These are phyloP conservation scores for Pochonia chlamydosporia DNA, from an alignment of 2,329 filamentous ascomycete species.

Conservation along the genomic window DNA sequence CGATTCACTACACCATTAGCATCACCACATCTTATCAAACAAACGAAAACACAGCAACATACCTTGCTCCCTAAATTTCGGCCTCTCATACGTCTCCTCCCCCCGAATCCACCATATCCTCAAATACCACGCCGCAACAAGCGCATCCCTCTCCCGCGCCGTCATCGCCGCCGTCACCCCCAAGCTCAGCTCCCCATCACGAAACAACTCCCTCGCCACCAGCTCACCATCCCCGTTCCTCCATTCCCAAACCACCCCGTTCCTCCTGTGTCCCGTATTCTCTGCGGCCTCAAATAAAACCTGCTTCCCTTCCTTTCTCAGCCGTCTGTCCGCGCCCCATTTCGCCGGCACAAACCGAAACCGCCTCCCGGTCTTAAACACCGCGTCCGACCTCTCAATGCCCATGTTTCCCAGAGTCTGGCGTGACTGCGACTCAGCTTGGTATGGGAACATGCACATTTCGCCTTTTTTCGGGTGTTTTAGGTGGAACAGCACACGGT, in stretches of 20 bases:
- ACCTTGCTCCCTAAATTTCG: too few relatives aligned
- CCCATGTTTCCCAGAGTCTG: background rate
- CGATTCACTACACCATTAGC: too few relatives aligned
- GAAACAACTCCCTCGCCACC: background rate
- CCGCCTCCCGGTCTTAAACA: background rate
- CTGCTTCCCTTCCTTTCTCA: background rate
- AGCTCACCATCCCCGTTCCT: background rate
- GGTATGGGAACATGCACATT: background rate
- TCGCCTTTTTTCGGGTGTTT: background rate
- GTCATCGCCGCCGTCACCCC: background rate
- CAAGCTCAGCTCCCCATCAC: background rate
- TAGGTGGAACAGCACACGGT: background rate
- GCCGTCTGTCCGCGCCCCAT: background rate
- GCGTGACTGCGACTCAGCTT: background rate
- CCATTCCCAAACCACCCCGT: background rate
- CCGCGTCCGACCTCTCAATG: background rate
- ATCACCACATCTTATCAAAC: too few relatives aligned
- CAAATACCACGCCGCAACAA: background rate
- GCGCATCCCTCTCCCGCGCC: background rate
- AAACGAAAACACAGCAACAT: too few relatives aligned
- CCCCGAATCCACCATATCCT: background rate
- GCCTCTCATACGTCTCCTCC: background rate
- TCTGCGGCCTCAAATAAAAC: background rate
- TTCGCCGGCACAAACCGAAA: background rate
- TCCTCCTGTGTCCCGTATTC: background rate